A percentile compares a stretch with the other conserved stretches of the same genome.
These are phyloP conservation scores for Perilla frutescens DNA, from an alignment of 257 asterid genomes.

Conservation along the genomic window DNA sequence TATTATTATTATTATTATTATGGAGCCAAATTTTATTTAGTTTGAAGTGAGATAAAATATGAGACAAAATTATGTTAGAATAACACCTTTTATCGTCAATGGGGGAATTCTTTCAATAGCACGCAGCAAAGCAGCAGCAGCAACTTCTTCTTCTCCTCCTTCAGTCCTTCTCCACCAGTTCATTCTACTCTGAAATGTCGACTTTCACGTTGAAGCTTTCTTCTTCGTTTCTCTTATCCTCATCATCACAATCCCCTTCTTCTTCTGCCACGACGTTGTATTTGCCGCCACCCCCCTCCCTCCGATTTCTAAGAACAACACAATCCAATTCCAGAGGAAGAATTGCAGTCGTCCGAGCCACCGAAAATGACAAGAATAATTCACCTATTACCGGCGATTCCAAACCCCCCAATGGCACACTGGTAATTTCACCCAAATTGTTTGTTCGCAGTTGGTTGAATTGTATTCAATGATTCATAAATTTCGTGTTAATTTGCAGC, in stretches of 20 bases:
- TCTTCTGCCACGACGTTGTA: constrained; percentile 50
- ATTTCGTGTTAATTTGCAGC: constrained; percentile 43
- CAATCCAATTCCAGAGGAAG: constrained; percentile 44
- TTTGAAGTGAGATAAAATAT: too few relatives aligned
- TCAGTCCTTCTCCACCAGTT: neutral
- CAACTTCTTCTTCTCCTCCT: constrained; percentile 2
- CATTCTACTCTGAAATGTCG: constrained; percentile 53
- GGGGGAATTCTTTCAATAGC: constrained; percentile 15
- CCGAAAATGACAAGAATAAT: constrained; percentile 41
- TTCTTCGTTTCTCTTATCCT: constrained; percentile 51
- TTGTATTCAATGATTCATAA: constrained; percentile 8
- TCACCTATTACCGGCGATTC: constrained; percentile 62
- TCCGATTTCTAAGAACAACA: constrained; percentile 51
- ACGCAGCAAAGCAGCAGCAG: neutral
- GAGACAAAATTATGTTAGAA: too few relatives aligned
- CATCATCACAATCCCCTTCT: constrained; percentile 42
- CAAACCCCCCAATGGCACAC: constrained; percentile 66
- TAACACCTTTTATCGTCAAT: neutral
- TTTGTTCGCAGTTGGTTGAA: neutral
- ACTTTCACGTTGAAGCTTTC: constrained; percentile 60
- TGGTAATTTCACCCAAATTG: constrained; percentile 47
- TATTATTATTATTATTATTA: too few relatives aligned
- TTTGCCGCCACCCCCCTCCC: constrained; percentile 36
- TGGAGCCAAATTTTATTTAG: too few relatives aligned
- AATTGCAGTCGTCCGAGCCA: constrained; percentile 58